These are phyloP conservation scores for Mortierella hygrophila DNA, from an alignment of 192 early-diverging fungal genomes.

Conservation along the genomic window DNA sequence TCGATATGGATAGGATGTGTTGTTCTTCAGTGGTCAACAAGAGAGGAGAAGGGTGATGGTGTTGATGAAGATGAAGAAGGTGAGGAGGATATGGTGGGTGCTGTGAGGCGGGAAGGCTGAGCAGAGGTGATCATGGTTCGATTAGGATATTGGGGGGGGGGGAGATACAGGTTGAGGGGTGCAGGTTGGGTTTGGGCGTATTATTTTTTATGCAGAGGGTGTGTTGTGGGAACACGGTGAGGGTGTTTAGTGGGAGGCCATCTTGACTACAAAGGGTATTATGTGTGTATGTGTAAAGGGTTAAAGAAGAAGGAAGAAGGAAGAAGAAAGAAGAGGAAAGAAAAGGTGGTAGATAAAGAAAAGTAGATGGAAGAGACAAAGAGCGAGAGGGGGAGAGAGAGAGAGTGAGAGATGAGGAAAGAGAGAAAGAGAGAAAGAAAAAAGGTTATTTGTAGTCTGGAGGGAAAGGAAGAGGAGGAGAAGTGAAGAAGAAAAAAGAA, in stretches of 20 bases:
- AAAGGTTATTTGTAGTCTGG: not conserved
- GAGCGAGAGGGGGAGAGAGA: not conserved
- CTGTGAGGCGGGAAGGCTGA: slow-evolving; percentile 17
- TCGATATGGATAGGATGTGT: not conserved
- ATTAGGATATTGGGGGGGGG: not conserved
- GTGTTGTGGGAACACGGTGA: not conserved
- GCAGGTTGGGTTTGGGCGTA: not conserved
- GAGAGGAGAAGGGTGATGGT: not conserved
- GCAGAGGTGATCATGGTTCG: slow-evolving; percentile 43
- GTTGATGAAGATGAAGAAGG: slow-evolving; percentile 1
- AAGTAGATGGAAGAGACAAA: not conserved
- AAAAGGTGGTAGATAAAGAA: not conserved
- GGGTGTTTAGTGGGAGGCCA: slow-evolving; percentile 38
- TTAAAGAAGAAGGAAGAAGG: not conserved
- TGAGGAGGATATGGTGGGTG: slow-evolving; percentile 9
- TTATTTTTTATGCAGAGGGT: slow-evolving; percentile 3
- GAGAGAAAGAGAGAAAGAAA: not conserved
- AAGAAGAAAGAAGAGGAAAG: not conserved
- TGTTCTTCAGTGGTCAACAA: not conserved
- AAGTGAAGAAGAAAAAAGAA: not conserved
- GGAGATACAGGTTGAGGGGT: not conserved
- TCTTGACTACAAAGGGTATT: slow-evolving; percentile 21
- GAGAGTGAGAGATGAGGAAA: not conserved
- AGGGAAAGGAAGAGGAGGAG: not conserved
- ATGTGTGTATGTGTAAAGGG: not conserved